These are phyloP conservation scores for Oryza brachyantha DNA, from an alignment of 176 grass and related monocot species.

Conservation along the genomic window DNA sequence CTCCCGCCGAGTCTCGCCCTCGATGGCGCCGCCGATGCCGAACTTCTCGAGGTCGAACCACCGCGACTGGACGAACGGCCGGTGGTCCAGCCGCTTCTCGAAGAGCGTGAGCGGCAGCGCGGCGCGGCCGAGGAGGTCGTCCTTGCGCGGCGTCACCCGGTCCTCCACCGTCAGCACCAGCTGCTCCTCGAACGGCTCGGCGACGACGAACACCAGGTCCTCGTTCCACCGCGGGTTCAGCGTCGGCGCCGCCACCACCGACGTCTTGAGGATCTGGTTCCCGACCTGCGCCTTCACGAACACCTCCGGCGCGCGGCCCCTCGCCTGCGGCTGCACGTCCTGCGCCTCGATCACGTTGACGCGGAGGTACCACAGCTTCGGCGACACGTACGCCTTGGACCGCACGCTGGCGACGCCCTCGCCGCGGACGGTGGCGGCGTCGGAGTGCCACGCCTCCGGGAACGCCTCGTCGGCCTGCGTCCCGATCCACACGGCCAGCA, in stretches of 20 bases:
- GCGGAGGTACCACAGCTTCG: slow-evolving; percentile 94
- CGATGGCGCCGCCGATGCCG: slow-evolving; percentile 51
- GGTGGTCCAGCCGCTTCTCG: slow-evolving; percentile 81
- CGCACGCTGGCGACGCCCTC: slow-evolving; percentile 60
- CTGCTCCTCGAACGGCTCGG: slow-evolving; percentile 96
- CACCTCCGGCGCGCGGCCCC: slow-evolving; percentile 51
- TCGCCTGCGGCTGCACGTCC: slow-evolving; percentile 63
- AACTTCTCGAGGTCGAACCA: slow-evolving; percentile 93
- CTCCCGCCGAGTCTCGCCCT: slow-evolving; percentile 83
- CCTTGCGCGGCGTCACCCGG: slow-evolving; percentile 52
- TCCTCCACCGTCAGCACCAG: slow-evolving; percentile 75
- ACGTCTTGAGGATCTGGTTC: slow-evolving; percentile 76
- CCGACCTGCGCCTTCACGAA: slow-evolving; percentile 86
- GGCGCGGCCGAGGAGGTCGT: slow-evolving; percentile 75
- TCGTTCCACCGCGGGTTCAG: slow-evolving; percentile 87
- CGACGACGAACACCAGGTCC: slow-evolving; percentile 86
- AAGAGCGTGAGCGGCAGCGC: slow-evolving; percentile 57
- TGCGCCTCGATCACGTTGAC: slow-evolving; percentile 88
- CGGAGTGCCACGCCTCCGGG: slow-evolving; percentile 89
- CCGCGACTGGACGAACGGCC: slow-evolving; percentile 60
- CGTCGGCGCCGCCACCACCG: slow-evolving; percentile 24
- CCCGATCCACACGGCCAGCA: slow-evolving; percentile 88
- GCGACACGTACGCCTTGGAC: slow-evolving; percentile 85
- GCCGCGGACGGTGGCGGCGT: slow-evolving; percentile 65
- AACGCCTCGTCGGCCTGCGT: slow-evolving; percentile 92